These are phyloP conservation scores for Ochetophila trinervis DNA, from an alignment of 306 rosid genomes.

Conservation along the genomic window DNA sequence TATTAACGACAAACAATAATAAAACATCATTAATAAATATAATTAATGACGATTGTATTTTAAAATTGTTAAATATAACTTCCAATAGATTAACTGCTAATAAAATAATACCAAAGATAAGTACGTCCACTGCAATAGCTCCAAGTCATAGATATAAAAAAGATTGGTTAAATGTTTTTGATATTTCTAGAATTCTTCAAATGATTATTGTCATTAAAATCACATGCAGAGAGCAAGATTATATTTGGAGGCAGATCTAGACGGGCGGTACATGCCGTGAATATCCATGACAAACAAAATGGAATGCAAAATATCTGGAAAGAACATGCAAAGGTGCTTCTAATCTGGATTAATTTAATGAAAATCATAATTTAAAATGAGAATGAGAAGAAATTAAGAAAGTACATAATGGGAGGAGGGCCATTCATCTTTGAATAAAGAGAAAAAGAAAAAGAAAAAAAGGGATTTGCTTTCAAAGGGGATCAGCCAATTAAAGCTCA, in stretches of 20 bases:
- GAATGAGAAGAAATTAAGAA: conserved; percentile 15
- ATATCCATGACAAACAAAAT: conserved; percentile 29
- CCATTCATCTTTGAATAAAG: conserved; percentile 33
- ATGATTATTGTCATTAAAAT: conserved; percentile 14
- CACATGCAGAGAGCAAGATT: conserved; percentile 13
- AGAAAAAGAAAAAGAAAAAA: conserved; percentile 14
- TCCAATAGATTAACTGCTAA: too few relatives aligned
- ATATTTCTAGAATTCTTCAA: too few relatives aligned
- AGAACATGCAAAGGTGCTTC: conserved; percentile 9
- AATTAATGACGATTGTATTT: too few relatives aligned
- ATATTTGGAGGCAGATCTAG: neutral
- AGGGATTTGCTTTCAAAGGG: conserved; percentile 19
- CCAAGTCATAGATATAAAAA: too few relatives aligned
- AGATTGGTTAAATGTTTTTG: too few relatives aligned
- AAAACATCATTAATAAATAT: too few relatives aligned
- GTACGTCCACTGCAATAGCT: too few relatives aligned
- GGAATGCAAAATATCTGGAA: neutral
- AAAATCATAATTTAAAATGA: conserved; percentile 24
- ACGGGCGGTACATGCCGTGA: conserved; percentile 15
- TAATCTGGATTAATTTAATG: conserved; percentile 25
- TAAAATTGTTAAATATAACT: too few relatives aligned
- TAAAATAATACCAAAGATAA: too few relatives aligned
- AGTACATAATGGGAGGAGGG: conserved; percentile 37
- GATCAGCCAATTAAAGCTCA: conserved; percentile 36
- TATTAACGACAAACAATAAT: too few relatives aligned